A percentile compares a stretch with the other conserved stretches of the same genome.
Conservation (phyloP, 2,329 filamentous ascomycete species). For the Fusarium dlaminii region DNA sequence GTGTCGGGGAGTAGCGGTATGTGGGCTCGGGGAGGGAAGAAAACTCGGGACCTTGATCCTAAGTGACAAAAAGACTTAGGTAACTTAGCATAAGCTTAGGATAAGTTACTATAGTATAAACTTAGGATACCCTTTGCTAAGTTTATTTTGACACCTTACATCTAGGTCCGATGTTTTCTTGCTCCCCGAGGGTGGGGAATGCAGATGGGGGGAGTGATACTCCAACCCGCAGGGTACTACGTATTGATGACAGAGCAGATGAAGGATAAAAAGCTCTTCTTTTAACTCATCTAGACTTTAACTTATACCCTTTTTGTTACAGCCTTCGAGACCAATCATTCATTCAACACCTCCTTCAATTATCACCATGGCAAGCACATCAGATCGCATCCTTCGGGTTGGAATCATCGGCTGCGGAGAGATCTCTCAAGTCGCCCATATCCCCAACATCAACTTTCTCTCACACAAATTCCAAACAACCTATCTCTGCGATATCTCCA, state of each 20-base stretch:
- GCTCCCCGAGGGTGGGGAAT: background rate
- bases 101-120: background rate
- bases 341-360: accelerated
- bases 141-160: background rate
- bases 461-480: slow-evolving; percentile 56
- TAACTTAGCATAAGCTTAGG: background rate
- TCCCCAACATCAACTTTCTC: slow-evolving; percentile 59
- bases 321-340: accelerated
- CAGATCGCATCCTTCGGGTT: background rate
- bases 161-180: background rate
- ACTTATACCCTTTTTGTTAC: background rate
- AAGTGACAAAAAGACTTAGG: background rate
- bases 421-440: slow-evolving; percentile 59
- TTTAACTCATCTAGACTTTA: background rate
- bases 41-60: background rate
- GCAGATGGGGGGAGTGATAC: background rate
- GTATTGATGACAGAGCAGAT: background rate
- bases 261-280: background rate
- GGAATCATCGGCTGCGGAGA: slow-evolving; percentile 14
- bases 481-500: slow-evolving; percentile 62
- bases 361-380: background rate
- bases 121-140: background rate
- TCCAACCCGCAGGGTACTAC: background rate
- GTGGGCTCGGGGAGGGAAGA: background rate
- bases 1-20: background rate